Base-by-base conservation (phyloP, 257 asterid species). In the Gynochthodes officinalis region DNA sequence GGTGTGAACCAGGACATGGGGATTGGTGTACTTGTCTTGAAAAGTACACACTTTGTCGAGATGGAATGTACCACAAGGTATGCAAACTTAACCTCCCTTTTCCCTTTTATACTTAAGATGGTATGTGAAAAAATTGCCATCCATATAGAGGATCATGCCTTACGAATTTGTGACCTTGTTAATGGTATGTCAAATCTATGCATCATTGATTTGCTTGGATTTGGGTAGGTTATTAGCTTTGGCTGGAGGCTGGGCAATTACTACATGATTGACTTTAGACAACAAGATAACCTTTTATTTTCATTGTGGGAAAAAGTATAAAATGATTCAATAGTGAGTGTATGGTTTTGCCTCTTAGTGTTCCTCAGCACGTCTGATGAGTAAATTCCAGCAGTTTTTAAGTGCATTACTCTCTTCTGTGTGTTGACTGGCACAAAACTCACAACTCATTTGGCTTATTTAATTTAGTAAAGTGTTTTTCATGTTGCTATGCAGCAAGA, bases 11-110 rank as follows among this genome's bases (percentile, higher is more conserved):
- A 27, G 98, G 98, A 55, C 98, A 94, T 76, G 98, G 97, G 67
- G 98, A 94, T 84, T 94, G 98, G 98, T 88, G 86, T 80, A 94
- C 96, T 77, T 86, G 91, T 93, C 91, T 94, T 75, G 98, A 94
- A 65, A 94, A 71, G 79, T 94, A 91, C 86, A 91, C 86, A 66
- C 96, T 94, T 60, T 87, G 96, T 80, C 86, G 89, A 75, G 98
- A 94, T 82, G 96, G 96, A 60, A 91, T 93, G 71, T 89, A 88
- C 77, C 98, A 93, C 84, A 93, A 94, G 96, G 97, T 89, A 86
- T 69, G 73, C 71, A 44, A n/a, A 48, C 43, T 77, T 58, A 14
- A 16, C 15, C 0, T 67, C 0, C 21, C 3, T 57, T n/a, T 68
- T 13, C 14, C 49, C 71, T 67, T 58, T 42, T 2, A 2, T 39